Percentiles rank a stretch among this genome's conserved stretches.
These are phyloP conservation scores for Candida easanensis DNA, from an alignment of 805 yeast species.

Conservation along the genomic window DNA sequence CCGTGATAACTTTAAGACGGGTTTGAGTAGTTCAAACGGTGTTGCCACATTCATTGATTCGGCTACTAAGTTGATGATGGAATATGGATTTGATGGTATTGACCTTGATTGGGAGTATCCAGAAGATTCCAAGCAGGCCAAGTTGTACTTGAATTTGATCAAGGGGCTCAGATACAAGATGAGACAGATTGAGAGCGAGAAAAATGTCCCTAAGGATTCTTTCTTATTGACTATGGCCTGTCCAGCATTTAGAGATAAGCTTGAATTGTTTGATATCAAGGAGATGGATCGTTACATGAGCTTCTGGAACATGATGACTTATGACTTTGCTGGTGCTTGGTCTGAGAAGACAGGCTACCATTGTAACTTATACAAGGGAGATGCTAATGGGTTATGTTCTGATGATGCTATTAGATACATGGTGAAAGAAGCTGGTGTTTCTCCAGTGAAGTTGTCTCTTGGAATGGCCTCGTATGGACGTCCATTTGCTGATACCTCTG, in stretches of 20 bases:
- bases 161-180: constrained; percentile 38
- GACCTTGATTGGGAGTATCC: constrained; percentile 98
- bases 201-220: constrained; percentile 23
- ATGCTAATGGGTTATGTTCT: constrained; percentile 42
- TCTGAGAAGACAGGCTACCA: constrained; percentile 60
- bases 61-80: constrained; percentile 43
- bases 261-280: constrained; percentile 40
- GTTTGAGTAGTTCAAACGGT: constrained; percentile 35
- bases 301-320: constrained; percentile 88
- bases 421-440: constrained; percentile 37
- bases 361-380: constrained; percentile 50
- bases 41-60: constrained; percentile 48
- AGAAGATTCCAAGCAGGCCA: constrained; percentile 40
- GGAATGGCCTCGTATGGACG: constrained; percentile 92
- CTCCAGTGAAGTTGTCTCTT: constrained; percentile 52
- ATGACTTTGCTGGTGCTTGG: constrained; percentile 86
- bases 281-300: constrained; percentile 59
- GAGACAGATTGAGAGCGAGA: constrained; percentile 33
- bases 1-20: constrained; percentile 45
- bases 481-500: constrained; percentile 41
- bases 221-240: constrained; percentile 69
- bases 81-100: constrained; percentile 79
- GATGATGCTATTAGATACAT: constrained; percentile 48
- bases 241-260: constrained; percentile 57
- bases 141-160: constrained; percentile 42